Evolutionary conservation across 306 rosid species (phyloP), one percentile per base, ranked within the genome.

Genomic region (Medicago arabica): DNA sequence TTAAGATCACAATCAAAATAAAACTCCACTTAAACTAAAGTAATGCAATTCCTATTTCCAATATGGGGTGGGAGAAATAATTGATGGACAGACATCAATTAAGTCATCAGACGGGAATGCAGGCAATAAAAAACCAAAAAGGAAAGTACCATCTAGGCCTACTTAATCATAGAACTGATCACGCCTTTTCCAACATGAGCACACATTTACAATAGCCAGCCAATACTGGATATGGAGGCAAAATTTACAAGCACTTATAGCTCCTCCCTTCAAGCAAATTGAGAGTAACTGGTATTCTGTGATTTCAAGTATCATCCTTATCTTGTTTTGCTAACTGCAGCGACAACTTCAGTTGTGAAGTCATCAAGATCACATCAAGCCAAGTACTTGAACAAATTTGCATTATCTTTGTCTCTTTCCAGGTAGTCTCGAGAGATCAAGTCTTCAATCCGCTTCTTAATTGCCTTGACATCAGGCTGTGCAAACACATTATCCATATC

Each of bases 381-480:
- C 90, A 93, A 77, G 85, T 93, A 93, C 86, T 79, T 91, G 81
- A 88, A 93, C 83, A 86, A 66, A 83, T 89, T 93, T 1, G 91
- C 92, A 78, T 91, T 89, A 61, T 91, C 97, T 75, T 87, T 93
- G 91, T 93, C 98, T 87, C 98, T 86, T 82, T 93, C 98, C 63
- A 93, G 73, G 82, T 93, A 93, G 89, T 93, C 98, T 79, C 96
- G 90, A 46, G 98, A 89, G 85, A 93, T 93, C 75, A 93, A 87
- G 78, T 93, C 98, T 82, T 93, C 98, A 38, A 93, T 93, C 54
- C 98, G 84, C 86, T 93, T 93, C 79, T 93, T 93, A 43, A 93
- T 93, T 67, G 96, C 93, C 83, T 91, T 93, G 82, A 91, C 90
- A 78, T 93, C 92, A 0, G 98, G 98, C 98, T 93, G 91, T 72